A percentile compares a stretch with the other conserved stretches of the same genome.
Evolutionary conservation across 2,329 filamentous ascomycete species (phyloP).

Genomic region (Xylaria sp.): DNA sequence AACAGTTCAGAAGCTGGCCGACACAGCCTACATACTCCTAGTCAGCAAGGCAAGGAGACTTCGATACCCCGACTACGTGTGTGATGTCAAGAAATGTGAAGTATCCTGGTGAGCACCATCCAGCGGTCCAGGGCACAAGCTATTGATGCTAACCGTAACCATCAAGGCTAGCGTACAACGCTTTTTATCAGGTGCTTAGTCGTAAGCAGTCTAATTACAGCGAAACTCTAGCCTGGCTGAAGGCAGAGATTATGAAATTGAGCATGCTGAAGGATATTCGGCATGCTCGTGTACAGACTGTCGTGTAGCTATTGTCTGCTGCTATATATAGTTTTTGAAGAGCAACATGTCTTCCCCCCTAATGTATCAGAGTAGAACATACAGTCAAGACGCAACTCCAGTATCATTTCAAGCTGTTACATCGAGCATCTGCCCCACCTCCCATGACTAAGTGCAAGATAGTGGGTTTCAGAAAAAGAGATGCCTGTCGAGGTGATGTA

Average conservation of each 20-base stretch:
- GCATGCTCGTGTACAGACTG: constrained; percentile 41
- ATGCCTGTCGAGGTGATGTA: too few relatives aligned
- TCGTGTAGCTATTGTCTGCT: constrained; percentile 23
- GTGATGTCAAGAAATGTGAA: constrained; percentile 69
- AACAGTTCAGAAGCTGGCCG: constrained; percentile 73
- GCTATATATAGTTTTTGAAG: too few relatives aligned
- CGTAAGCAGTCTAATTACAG: constrained; percentile 77
- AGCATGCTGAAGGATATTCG: constrained; percentile 50
- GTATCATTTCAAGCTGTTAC: neutral
- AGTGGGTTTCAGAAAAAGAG: neutral
- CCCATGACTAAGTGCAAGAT: neutral
- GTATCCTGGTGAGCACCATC: constrained; percentile 65
- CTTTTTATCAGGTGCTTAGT: constrained; percentile 75
- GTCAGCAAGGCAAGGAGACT: constrained; percentile 62
- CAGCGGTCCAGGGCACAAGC: neutral
- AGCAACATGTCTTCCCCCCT: too few relatives aligned
- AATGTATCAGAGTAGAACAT: neutral
- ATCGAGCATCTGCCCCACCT: neutral
- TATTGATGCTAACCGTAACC: constrained; percentile 31
- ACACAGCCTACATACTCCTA: constrained; percentile 72
- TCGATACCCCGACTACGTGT: constrained; percentile 64
- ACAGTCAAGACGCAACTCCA: neutral
- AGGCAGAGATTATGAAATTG: constrained; percentile 57
- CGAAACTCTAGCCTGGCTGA: constrained; percentile 75
- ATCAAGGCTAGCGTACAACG: constrained; percentile 73